Percentiles rank a stretch among this genome's conserved stretches.
phyloP scores from a whole-genome alignment of 176 grass and related monocot genomes.

The Eleusine coracana region DNA sequence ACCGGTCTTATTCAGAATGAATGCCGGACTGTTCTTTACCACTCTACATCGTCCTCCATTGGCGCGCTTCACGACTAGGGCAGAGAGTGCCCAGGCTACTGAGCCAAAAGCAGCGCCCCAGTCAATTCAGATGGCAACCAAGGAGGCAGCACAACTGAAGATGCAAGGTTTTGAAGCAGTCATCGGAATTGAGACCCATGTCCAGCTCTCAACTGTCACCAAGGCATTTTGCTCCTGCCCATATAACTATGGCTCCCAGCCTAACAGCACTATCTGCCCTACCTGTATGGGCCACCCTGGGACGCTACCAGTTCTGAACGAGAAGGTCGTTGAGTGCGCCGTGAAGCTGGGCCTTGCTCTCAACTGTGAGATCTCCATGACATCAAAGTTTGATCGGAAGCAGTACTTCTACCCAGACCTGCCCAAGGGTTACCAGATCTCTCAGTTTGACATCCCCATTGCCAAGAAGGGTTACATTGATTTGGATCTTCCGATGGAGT shows the following conservation, averaged over 20 bases:
- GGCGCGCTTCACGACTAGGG: slow-evolving; percentile 37
- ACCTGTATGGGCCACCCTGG: slow-evolving; percentile 92
- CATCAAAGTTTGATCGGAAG: slow-evolving; percentile 97
- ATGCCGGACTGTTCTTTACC: slow-evolving; percentile 42
- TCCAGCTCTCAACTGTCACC: slow-evolving; percentile 72
- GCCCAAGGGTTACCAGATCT: slow-evolving; percentile 97
- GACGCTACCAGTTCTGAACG: slow-evolving; percentile 75
- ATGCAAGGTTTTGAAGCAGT: slow-evolving; percentile 73
- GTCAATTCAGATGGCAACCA: slow-evolving; percentile 53
- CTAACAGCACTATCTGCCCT: slow-evolving; percentile 82
- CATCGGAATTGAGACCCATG: slow-evolving; percentile 95
- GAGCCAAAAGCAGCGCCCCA: slow-evolving; percentile 40
- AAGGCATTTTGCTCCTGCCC: slow-evolving; percentile 93
- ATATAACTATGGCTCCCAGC: slow-evolving; percentile 69
- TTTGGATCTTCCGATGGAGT: slow-evolving; percentile 89
- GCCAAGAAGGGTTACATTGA: slow-evolving; percentile 70
- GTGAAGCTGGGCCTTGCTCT: slow-evolving; percentile 85
- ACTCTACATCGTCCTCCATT: slow-evolving; percentile 6
- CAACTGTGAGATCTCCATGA: slow-evolving; percentile 70
- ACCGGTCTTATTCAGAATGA: slow-evolving; percentile 12
- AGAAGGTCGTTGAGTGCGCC: slow-evolving; percentile 76
- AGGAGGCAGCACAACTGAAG: slow-evolving; percentile 54
- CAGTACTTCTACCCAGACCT: slow-evolving; percentile 97
- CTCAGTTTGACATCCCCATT: slow-evolving; percentile 94
- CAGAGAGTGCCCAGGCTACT: slow-evolving; percentile 39